phyloP scores from a whole-genome alignment of 768 basidiomycete genomes.

The Agrocybe praecox region DNA sequence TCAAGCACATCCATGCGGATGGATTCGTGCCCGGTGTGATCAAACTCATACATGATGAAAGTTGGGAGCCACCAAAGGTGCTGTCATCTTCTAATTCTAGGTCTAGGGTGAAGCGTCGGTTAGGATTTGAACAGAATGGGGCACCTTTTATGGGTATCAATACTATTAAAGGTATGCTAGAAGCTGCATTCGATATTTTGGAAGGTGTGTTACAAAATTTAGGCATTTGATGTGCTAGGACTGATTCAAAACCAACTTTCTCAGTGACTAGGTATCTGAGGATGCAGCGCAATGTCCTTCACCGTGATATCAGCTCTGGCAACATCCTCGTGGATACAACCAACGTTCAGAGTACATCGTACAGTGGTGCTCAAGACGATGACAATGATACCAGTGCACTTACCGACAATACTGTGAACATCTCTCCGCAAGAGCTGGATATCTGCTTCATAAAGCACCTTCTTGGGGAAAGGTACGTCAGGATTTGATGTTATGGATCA shows the following conservation, averaged over 20 bases:
- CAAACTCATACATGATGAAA: neutral
- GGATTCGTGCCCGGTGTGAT: neutral
- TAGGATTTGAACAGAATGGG: neutral
- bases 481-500: neutral
- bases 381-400: too few species aligned
- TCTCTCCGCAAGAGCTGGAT: too few species aligned
- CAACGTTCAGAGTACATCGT: too few species aligned
- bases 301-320: neutral
- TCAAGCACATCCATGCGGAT: neutral
- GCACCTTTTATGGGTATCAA: neutral
- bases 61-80: neutral
- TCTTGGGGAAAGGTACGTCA: slow-evolving; percentile 1
- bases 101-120: neutral
- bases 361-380: too few species aligned
- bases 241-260: too few species aligned
- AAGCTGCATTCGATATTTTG: too few species aligned
- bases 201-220: too few species aligned
- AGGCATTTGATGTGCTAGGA: too few species aligned
- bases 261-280: too few species aligned
- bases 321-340: too few species aligned
- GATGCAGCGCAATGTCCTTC: neutral
- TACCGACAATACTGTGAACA: too few species aligned
- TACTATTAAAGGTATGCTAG: neutral
- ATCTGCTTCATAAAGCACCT: neutral
- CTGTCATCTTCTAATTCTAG: too few species aligned